Evolutionary conservation across 2,329 filamentous ascomycete genomes (phyloP), one percentile per base, ranked within the genome.

Genomic region (Trichoderma sp.): DNA sequence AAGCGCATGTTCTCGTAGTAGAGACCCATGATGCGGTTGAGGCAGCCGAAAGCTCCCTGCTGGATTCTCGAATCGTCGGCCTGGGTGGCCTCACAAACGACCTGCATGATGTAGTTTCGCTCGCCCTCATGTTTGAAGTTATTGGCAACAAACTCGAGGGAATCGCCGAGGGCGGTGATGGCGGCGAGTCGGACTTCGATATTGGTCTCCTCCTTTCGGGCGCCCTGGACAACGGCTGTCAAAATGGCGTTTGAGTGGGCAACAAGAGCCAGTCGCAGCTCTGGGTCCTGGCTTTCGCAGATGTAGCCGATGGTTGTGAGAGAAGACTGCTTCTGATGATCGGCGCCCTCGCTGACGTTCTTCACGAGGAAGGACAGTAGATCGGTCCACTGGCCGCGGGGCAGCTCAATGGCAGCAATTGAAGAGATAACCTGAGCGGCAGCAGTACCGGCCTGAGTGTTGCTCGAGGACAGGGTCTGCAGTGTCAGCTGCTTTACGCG

Each of bases 1-100:
- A 97, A 99, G 77, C 94, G 91, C 96, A 99, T 99, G 84, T 97
- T 96, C 77, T 99, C 96, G 81, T 99, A 99, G 86, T 99, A 99
- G 72, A 97, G 88, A 71, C 88, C 92, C 96, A 99, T 99, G 81
- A 99, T 98, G 77, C 96, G 90, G 87, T 99, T 99, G 74, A 99
- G 84, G 81, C 96, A 98, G 76, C 96, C 96, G 79, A 97, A 99
- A 55, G 96, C 93, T 71, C 94, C 94, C 79, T 97, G 93, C 82
- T 98, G 94, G 80, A 99, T 96, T 78, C 94, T 89, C 70, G 88
- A 88, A 81, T 99, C 96, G 1, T 92, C 87, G 75, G 95, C 94
- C 83, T 99, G 96, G 68, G 96, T 99, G 75, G 96, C 96, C 85
- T 99, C 96, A 83, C 96, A 99, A 77, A 99, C 93, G 73, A 99